Evolutionary conservation across 805 yeast species (phyloP).

Genomic region (Kregervanrija delftensis): DNA sequence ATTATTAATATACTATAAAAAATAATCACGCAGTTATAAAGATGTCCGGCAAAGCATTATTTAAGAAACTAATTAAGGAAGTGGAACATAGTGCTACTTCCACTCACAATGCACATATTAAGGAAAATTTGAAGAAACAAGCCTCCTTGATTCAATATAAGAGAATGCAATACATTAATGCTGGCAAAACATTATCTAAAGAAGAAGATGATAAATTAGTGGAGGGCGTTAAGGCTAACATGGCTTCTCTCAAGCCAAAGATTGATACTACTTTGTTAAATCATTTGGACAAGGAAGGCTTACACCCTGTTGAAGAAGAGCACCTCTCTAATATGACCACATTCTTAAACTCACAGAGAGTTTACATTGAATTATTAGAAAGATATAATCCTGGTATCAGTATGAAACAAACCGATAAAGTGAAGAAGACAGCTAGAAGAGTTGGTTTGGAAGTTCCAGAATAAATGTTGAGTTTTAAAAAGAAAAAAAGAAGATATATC

Average conservation of each 20-base stretch:
- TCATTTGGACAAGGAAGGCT: slow-evolving; percentile 21
- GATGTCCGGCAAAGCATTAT: slow-evolving; percentile 19
- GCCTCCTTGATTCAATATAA: slow-evolving; percentile 42
- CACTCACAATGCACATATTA: slow-evolving; percentile 31
- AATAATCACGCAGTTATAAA: background rate
- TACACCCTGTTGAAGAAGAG: slow-evolving; percentile 18
- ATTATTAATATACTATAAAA: background rate
- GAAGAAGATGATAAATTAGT: slow-evolving; percentile 29
- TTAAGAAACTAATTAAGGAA: slow-evolving; percentile 32
- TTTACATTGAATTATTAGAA: slow-evolving; percentile 70
- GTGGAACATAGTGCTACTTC: slow-evolving; percentile 31
- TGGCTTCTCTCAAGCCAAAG: slow-evolving; percentile 23
- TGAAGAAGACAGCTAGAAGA: slow-evolving; percentile 71
- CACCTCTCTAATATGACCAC: slow-evolving; percentile 54
- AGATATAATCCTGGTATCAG: slow-evolving; percentile 82
- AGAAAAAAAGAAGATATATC: no score
- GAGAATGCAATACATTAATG: slow-evolving; percentile 37
- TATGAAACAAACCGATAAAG: slow-evolving; percentile 71
- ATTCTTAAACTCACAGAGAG: slow-evolving; percentile 67
- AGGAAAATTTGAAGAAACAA: slow-evolving; percentile 36
- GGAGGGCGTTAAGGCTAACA: slow-evolving; percentile 26
- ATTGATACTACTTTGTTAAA: slow-evolving; percentile 21
- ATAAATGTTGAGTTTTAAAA: slow-evolving; percentile 6
- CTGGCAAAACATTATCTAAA: slow-evolving; percentile 28
- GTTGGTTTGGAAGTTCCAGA: slow-evolving; percentile 80